Base-by-base conservation (phyloP, 2,329 filamentous ascomycete genomes). In the Thermochaetoides dissita region DNA sequence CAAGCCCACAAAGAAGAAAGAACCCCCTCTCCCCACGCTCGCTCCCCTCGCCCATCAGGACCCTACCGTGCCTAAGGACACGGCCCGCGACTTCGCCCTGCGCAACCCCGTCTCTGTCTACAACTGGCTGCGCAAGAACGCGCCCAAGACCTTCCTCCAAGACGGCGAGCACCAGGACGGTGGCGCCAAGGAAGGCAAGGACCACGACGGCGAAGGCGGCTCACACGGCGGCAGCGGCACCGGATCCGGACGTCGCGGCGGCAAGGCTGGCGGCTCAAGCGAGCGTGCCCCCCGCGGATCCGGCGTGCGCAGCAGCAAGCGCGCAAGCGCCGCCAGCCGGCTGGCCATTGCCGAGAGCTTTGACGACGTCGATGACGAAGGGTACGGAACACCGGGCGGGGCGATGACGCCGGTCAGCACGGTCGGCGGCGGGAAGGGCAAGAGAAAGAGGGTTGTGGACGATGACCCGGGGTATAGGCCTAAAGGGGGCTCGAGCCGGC, bases 101-200 rank as follows among this genome's bases (percentile, higher is more conserved):
- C 74, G 74, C 40, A 96, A 96, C 58, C 87, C 88, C 0, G 84
- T 86, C 35, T 93, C 84, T 45, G 88, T 94, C 3, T 93, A 94
- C 65, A 95, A 93, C 60, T 98, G 91, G 91, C 74, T 98, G 9
- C 76, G 85, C 48, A 79, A 85, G 57, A 73, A 94, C 60, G 80
- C 85, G 45, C 84, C 87, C 3, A 80, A 89, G 59, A 79, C 87
- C 38, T 88, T 94, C 64, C 65, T 93, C 12, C 82, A 94, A 58
- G 84, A 87, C 54, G 75, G 78, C 43, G 77, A 81, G 53, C 45
- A 58, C 50, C 66, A 65, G 41, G 60, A 57, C 40, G 61, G 65
- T 40, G 62, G 61, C 11, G 32, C 32, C 32, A 12, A 10, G 10
- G 34, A 12, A n/a, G 34, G 32, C 17, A 35, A 35, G 28, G 58